A percentile compares a stretch with the other conserved stretches of the same genome.
Conservation (phyloP, 331 rosid species). For the Malus hybrid region DNA sequence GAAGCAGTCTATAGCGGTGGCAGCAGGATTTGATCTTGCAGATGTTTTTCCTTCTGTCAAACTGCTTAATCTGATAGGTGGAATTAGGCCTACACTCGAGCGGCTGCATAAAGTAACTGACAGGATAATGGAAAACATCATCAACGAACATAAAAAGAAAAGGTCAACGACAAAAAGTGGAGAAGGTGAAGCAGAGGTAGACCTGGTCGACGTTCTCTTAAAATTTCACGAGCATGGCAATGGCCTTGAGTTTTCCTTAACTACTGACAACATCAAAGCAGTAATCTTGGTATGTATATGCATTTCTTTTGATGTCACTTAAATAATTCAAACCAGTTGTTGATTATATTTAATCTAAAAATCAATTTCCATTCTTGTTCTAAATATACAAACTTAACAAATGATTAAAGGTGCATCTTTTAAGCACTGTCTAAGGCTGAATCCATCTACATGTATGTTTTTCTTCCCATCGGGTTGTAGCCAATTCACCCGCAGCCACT, state of each 20-base stretch:
- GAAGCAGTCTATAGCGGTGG: not conserved
- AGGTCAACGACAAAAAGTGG: not conserved
- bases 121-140: not conserved
- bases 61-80: not conserved
- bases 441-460: no score
- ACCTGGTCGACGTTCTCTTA: conserved; percentile 1
- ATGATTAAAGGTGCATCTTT: no score
- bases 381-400: no score
- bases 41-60: conserved; percentile 15
- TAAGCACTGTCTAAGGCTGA: no score
- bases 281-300: not conserved
- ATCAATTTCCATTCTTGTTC: no score
- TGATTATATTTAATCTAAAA: no score
- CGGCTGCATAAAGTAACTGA: not conserved
- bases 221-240: not conserved
- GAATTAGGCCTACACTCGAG: not conserved
- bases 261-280: conserved; percentile 2
- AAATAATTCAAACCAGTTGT: no score
- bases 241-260: not conserved
- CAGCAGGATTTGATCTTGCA: conserved; percentile 2
- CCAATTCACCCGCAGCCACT: no score
- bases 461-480: no score
- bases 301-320: no score
- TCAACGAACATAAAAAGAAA: not conserved
- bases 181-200: not conserved